A percentile compares a stretch with the other conserved stretches of the same genome.
These are phyloP conservation scores for Pleurotus ostreatus DNA, from an alignment of 768 basidiomycete species.

Conservation along the genomic window DNA sequence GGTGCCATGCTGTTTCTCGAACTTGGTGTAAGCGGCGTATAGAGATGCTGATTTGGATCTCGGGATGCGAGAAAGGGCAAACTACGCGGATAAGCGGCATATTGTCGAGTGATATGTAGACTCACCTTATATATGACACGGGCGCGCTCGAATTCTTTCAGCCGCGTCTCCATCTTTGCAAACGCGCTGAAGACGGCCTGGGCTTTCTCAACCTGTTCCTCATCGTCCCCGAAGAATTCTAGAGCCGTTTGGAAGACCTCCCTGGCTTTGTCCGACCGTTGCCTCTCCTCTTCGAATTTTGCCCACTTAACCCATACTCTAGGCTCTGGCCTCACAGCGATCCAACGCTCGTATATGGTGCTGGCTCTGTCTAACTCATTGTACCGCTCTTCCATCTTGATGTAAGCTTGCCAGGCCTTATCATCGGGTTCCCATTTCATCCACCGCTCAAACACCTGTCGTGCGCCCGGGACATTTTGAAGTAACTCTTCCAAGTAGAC, in stretches of 20 bases:
- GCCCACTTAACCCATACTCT: conserved; percentile 82
- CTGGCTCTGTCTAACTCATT: conserved; percentile 89
- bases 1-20: conserved; percentile 97
- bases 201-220: conserved; percentile 92
- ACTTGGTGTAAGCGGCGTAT: conserved; percentile 93
- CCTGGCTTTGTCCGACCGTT: conserved; percentile 64
- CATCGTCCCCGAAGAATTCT: conserved; percentile 87
- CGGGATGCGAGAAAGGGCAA: conserved; percentile 90
- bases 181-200: conserved; percentile 87
- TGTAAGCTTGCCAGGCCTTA: conserved; percentile 99
- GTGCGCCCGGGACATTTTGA: conserved; percentile 92
- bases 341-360: conserved; percentile 89
- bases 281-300: conserved; percentile 87
- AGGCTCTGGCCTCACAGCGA: conserved; percentile 72
- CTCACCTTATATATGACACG: conserved; percentile 94
- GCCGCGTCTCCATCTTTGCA: conserved; percentile 94
- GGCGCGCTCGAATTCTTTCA: conserved; percentile 96
- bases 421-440: conserved; percentile 99
- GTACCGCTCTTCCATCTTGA: conserved; percentile 96
- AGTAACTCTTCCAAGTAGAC: conserved; percentile 97
- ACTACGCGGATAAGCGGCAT: conserved; percentile 41
- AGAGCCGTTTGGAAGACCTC: conserved; percentile 89
- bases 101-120: neutral
- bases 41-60: conserved; percentile 85
- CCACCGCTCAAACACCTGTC: conserved; percentile 99